A percentile compares a stretch with the other conserved stretches of the same genome.
phyloP scores from a whole-genome alignment of 2,329 filamentous ascomycete species.

The Pyrenophora tritici-repentis region DNA sequence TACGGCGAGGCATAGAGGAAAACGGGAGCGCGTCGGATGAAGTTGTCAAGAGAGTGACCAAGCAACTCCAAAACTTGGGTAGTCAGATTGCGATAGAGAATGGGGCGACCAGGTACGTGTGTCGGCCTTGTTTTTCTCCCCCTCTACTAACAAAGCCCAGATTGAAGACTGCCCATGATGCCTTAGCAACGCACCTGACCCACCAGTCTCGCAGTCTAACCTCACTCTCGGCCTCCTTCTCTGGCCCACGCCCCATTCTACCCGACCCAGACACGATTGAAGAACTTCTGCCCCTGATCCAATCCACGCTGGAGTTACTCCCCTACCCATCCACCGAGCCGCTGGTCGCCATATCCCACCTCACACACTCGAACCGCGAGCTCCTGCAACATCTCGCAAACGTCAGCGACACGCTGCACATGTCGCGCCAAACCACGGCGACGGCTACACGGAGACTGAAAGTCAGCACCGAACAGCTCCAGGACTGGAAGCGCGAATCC shows the following conservation, averaged over 20 bases:
- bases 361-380: slow-evolving; percentile 69
- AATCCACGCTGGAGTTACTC: slow-evolving; percentile 68
- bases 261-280: slow-evolving; percentile 70
- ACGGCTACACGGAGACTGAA: slow-evolving; percentile 79
- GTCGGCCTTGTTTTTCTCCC: no score
- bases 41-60: slow-evolving; percentile 70
- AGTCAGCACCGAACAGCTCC: slow-evolving; percentile 81
- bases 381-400: slow-evolving; percentile 81
- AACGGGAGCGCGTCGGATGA: slow-evolving; percentile 68
- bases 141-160: slow-evolving; percentile 50
- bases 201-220: slow-evolving; percentile 78
- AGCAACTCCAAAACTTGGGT: slow-evolving; percentile 71
- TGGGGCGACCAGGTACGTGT: slow-evolving; percentile 68
- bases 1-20: slow-evolving; percentile 65
- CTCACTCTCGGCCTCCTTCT: slow-evolving; percentile 71
- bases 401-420: slow-evolving; percentile 88
- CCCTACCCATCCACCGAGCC: slow-evolving; percentile 68
- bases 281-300: slow-evolving; percentile 69
- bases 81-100: slow-evolving; percentile 74
- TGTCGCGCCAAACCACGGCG: slow-evolving; percentile 86
- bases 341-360: slow-evolving; percentile 68
- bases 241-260: slow-evolving; percentile 69
- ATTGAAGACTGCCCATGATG: slow-evolving; percentile 75
- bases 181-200: slow-evolving; percentile 72
- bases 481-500: slow-evolving; percentile 81